Evolutionary conservation across 2,329 filamentous ascomycete species (phyloP).

Genomic region (Coniosporium tulheliwenetii): DNA sequence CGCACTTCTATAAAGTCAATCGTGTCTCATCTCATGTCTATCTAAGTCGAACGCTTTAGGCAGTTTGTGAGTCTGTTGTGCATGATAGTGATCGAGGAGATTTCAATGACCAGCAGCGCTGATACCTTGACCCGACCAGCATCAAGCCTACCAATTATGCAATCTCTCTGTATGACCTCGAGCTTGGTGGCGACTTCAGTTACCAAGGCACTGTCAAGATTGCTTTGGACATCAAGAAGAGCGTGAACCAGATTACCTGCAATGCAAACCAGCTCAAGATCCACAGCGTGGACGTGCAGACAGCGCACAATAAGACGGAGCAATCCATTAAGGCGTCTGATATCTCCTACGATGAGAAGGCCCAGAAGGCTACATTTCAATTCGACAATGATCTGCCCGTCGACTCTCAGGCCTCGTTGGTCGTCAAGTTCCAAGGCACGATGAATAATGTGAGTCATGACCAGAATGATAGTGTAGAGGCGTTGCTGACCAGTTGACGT

Average conservation of each 20-base stretch:
- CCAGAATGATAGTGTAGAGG: not conserved
- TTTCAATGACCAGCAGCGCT: not conserved
- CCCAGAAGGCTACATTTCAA: conserved; percentile 65
- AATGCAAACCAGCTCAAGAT: conserved; percentile 79
- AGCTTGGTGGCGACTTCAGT: conserved; percentile 55
- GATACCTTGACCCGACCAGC: conserved; percentile 17
- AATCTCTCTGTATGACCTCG: conserved; percentile 65
- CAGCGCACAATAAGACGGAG: conserved; percentile 41
- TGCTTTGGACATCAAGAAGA: conserved; percentile 53
- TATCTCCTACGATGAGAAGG: conserved; percentile 67
- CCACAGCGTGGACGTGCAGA: conserved; percentile 45
- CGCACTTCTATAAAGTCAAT: too few species aligned
- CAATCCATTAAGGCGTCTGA: conserved; percentile 44
- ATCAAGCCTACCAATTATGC: conserved; percentile 78
- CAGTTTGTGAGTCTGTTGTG: too few species aligned
- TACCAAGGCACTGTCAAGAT: conserved; percentile 82
- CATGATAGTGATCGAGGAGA: too few species aligned
- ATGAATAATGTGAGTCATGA: conserved; percentile 54
- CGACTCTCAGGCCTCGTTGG: conserved; percentile 48
- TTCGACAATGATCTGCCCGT: conserved; percentile 59
- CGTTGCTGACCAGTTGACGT: not conserved
- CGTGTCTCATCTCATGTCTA: not conserved
- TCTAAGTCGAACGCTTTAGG: too few species aligned
- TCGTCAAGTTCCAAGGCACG: conserved; percentile 61
- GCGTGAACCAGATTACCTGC: conserved; percentile 62